These are phyloP conservation scores for Quercus tomentella DNA, from an alignment of 331 rosid species.

Conservation along the genomic window DNA sequence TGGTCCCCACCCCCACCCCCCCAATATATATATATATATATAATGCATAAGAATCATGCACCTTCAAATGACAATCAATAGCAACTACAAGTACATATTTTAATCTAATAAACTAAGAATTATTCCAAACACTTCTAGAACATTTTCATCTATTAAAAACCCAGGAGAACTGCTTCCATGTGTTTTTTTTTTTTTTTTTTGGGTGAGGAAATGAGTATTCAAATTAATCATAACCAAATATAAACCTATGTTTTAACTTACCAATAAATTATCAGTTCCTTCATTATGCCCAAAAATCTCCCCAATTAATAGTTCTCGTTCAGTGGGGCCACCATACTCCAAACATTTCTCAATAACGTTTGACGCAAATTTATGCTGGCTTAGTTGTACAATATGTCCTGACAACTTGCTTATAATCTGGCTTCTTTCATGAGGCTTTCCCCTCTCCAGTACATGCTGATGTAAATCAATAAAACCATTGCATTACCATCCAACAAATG, in stretches of 20 bases:
- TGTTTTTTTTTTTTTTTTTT: neutral
- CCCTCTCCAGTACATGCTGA: conserved; percentile 72
- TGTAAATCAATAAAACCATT: neutral
- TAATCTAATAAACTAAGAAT: neutral
- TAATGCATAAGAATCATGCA: neutral
- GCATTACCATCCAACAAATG: neutral
- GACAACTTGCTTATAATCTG: conserved; percentile 57
- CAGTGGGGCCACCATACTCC: conserved; percentile 51
- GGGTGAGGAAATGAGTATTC: neutral
- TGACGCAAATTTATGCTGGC: conserved; percentile 73
- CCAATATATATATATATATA: too few species aligned
- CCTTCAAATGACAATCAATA: neutral
- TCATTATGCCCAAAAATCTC: conserved; percentile 50
- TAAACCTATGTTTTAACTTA: conserved; percentile 16
- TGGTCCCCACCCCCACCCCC: too few species aligned
- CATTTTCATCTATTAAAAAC: neutral
- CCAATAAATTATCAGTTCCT: conserved; percentile 56
- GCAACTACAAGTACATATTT: neutral
- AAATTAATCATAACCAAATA: neutral
- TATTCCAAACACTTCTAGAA: neutral
- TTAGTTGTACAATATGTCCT: conserved; percentile 51
- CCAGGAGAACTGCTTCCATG: neutral
- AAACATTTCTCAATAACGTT: conserved; percentile 67
- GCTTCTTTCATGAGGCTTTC: conserved; percentile 52
- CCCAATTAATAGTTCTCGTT: conserved; percentile 40